Evolutionary conservation across 2,329 filamentous ascomycete species (phyloP), one percentile per base, ranked within the genome.

Genomic region (Magnaporthiopsis rhizophila): DNA sequence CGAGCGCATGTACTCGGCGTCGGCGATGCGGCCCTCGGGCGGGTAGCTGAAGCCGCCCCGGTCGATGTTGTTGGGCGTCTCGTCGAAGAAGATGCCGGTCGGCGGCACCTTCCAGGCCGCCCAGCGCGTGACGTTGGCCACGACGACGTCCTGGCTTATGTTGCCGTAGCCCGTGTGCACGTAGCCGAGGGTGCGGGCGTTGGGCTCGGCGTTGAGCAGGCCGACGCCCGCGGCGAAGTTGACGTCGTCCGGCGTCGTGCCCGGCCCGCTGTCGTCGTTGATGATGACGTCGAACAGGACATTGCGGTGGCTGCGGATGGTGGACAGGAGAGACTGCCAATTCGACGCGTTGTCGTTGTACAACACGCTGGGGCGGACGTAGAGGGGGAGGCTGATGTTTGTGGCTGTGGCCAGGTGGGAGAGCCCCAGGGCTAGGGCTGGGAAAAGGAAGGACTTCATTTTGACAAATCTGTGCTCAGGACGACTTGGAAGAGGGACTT

Each of bases 1-100:
- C 26, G 56, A 11, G 4, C 45, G 18, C 61, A 62, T 62, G 50
- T 62, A 62, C 28, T 50, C 28, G 18, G 61, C 26, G 15, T 56
- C 30, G 34, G 34, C 34, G 3, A 34, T 18, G 34, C 34, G 34
- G 34, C 34, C 34, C 11, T 36, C 34, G 34, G 34, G 34, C 34
- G 34, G 34, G 34, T 36, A 36, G 34, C 34, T 36, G 11, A 36
- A 36, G 34, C 34, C 34, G 11, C 11, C 34, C 11, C 11, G 34
- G 34, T 36, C 34, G 34, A 36, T 36, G 11, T 36, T 36, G 50
- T 62, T 62, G 30, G 61, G 61, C 11, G 61, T 67, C 64, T 68
- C 67, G 65, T 69, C 68, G 26, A 67, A 67, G 64, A 69, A 69
- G 65, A 69, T 66, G 57, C 68, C 68, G 59, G 66, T 64, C 12